Percentiles rank a stretch among this genome's conserved stretches.
phyloP scores from a whole-genome alignment of 2,329 filamentous ascomycete species.

The Trichoderma harzianum region DNA sequence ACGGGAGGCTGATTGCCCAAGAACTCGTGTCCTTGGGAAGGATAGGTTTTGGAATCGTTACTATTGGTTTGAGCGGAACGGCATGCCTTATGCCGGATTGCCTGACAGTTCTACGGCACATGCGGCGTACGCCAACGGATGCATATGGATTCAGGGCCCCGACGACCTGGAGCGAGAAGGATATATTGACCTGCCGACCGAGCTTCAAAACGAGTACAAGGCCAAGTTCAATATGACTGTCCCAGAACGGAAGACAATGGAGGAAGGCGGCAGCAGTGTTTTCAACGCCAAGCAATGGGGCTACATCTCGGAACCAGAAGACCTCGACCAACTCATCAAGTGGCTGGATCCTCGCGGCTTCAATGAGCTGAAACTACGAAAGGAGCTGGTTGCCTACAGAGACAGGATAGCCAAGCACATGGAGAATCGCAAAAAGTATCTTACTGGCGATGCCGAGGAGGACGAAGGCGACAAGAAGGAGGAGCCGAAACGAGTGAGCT shows the following conservation, averaged over 20 bases:
- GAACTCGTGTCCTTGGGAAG: conserved; percentile 84
- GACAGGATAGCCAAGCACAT: conserved; percentile 76
- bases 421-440: conserved; percentile 72
- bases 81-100: conserved; percentile 90
- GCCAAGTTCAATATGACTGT: conserved; percentile 77
- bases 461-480: conserved; percentile 41
- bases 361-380: conserved; percentile 82
- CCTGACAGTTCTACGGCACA: conserved; percentile 83
- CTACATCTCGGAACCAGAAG: conserved; percentile 77
- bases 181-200: conserved; percentile 73
- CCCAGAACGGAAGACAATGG: conserved; percentile 75
- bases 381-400: conserved; percentile 75
- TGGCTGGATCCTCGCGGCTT: conserved; percentile 88
- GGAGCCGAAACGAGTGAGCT: conserved; percentile 43
- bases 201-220: conserved; percentile 72
- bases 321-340: conserved; percentile 72
- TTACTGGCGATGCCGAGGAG: conserved; percentile 38
- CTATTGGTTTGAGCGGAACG: conserved; percentile 98
- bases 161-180: conserved; percentile 83
- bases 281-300: conserved; percentile 81
- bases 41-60: conserved; percentile 98
- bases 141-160: conserved; percentile 94
- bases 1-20: conserved; percentile 87
- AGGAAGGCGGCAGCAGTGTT: conserved; percentile 81
- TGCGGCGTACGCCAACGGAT: conserved; percentile 88